These are phyloP conservation scores for Talaromyces stipitatus DNA, from an alignment of 495 filamentous ascomycete genomes.

Conservation along the genomic window DNA sequence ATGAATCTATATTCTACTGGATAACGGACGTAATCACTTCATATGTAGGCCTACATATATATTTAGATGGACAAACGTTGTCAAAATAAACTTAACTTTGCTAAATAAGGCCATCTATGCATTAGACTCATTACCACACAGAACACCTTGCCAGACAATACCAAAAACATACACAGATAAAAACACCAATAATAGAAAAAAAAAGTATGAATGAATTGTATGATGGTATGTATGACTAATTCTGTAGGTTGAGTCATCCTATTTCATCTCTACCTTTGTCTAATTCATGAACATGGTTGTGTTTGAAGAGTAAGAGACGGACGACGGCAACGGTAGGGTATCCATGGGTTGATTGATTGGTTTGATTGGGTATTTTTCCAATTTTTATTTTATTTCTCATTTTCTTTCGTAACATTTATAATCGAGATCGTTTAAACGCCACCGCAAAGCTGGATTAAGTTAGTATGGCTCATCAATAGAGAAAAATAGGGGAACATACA, in stretches of 20 bases:
- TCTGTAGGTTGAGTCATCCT: background rate
- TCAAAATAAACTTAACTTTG: background rate
- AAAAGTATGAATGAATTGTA: background rate
- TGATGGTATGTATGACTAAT: background rate
- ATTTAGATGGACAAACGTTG: background rate
- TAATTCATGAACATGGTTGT: conserved; percentile 1
- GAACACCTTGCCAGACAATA: too few species aligned
- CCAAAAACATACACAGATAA: background rate
- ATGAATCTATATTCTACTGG: too few species aligned
- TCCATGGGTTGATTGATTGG: too few species aligned
- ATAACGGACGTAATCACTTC: too few species aligned
- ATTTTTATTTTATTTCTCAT: background rate
- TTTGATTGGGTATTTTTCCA: background rate
- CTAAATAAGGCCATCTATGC: background rate
- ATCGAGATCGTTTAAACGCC: conserved; percentile 25
- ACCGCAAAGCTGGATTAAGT: conserved; percentile 29
- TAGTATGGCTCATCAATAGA: background rate
- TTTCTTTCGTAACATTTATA: background rate
- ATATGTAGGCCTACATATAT: background rate
- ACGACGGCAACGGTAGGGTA: conserved; percentile 3
- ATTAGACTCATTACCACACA: too few species aligned
- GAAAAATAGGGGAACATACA: conserved; percentile 16
- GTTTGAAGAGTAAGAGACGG: background rate
- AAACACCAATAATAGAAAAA: background rate
- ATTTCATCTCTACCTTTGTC: conserved; percentile 4